phyloP scores from a whole-genome alignment of 176 grass and related monocot species.

The Tillandsia fasciculata region DNA sequence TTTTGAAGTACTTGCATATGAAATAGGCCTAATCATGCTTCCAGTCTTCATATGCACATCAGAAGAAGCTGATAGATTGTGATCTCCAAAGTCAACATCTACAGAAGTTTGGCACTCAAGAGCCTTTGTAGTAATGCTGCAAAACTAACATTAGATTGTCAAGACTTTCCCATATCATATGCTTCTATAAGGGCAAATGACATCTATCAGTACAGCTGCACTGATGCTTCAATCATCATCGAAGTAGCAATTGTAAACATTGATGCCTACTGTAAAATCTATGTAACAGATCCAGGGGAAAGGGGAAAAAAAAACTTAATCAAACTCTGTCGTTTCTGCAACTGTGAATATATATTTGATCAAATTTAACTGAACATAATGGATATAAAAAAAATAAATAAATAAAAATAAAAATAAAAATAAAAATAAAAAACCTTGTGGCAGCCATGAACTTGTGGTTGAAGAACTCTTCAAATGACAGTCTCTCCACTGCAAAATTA shows the following conservation, averaged over 20 bases:
- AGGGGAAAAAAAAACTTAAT: not conserved
- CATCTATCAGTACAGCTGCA: constrained; percentile 1
- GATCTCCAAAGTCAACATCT: constrained; percentile 1
- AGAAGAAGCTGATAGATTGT: constrained; percentile 16
- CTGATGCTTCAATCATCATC: not conserved
- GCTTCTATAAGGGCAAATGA: not conserved
- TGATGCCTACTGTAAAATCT: too few species aligned
- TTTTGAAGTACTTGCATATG: constrained; percentile 18
- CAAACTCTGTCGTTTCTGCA: not conserved
- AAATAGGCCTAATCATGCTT: constrained; percentile 17
- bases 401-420: constrained; percentile 1
- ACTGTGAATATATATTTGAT: not conserved
- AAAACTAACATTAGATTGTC: not conserved
- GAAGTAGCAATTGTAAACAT: too few species aligned
- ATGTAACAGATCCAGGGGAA: too few species aligned
- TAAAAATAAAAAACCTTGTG: constrained; percentile 28
- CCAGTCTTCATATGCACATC: constrained; percentile 22
- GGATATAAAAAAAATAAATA: not conserved
- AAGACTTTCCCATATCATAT: not conserved
- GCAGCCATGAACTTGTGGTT: constrained; percentile 46
- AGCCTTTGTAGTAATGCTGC: constrained; percentile 7
- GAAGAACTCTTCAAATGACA: constrained; percentile 71
- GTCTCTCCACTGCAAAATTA: constrained; percentile 51
- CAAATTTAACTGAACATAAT: not conserved
- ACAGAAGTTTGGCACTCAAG: constrained; percentile 10